Conservation (phyloP, 2,329 filamentous ascomycete species). For the Colletotrichum sp. region DNA sequence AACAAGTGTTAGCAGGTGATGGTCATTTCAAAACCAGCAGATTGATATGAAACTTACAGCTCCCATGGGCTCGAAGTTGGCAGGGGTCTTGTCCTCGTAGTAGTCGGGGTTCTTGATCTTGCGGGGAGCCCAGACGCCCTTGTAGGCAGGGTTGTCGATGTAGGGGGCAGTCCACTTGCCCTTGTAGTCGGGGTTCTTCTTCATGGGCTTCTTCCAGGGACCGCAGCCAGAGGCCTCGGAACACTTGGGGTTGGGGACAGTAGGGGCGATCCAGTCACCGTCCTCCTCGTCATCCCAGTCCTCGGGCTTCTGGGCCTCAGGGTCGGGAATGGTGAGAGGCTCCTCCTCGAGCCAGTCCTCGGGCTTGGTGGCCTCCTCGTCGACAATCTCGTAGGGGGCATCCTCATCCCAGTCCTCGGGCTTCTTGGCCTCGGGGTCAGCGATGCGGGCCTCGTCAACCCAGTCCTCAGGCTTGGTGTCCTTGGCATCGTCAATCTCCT, state of each 20-base stretch:
- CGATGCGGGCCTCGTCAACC: slow-evolving; percentile 91
- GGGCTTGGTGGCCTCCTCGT: slow-evolving; percentile 88
- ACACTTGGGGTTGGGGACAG: slow-evolving; percentile 95
- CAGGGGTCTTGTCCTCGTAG: slow-evolving; percentile 95
- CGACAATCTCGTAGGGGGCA: slow-evolving; percentile 93
- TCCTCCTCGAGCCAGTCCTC: slow-evolving; percentile 97
- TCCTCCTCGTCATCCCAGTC: slow-evolving; percentile 99
- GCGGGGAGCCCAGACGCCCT: slow-evolving; percentile 90
- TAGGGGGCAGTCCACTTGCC: slow-evolving; percentile 95
- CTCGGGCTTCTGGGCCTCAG: slow-evolving; percentile 95
- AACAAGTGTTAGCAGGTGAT: neutral
- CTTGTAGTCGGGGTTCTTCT: slow-evolving; percentile 96
- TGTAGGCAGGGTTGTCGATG: slow-evolving; percentile 98
- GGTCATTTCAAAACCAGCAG: neutral
- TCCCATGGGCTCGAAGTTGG: slow-evolving; percentile 98
- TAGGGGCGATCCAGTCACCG: slow-evolving; percentile 93
- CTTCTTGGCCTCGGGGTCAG: slow-evolving; percentile 93
- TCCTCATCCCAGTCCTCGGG: slow-evolving; percentile 99
- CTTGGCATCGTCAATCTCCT: slow-evolving; percentile 94
- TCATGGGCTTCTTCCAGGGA: slow-evolving; percentile 89
- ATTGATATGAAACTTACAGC: slow-evolving; percentile 68
- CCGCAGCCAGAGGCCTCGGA: slow-evolving; percentile 92
- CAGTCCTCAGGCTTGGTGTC: slow-evolving; percentile 95
- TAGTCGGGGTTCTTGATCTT: slow-evolving; percentile 97
- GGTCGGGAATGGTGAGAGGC: slow-evolving; percentile 82